These are phyloP conservation scores for Naganishia sp. DNA, from an alignment of 1,284 basidiomycete genomes.

Conservation along the genomic window DNA sequence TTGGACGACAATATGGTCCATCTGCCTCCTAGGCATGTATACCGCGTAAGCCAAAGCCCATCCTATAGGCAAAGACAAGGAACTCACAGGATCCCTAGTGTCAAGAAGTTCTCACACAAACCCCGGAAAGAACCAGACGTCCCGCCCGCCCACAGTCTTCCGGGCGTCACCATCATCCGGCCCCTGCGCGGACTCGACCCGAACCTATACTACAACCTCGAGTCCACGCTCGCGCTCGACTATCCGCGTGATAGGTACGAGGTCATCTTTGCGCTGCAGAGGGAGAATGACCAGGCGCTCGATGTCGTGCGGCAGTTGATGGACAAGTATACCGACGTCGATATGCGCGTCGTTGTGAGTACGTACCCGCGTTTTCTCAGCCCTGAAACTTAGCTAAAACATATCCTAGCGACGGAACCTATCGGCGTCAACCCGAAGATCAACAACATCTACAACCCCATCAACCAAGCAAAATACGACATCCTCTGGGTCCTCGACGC, in stretches of 20 bases:
- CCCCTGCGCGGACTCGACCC: constrained; percentile 89
- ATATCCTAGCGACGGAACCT: constrained; percentile 62
- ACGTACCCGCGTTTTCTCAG: constrained; percentile 42
- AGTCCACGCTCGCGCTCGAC: constrained; percentile 83
- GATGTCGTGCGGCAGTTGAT: constrained; percentile 73
- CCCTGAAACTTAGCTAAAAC: not conserved
- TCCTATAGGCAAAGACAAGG: too few species aligned
- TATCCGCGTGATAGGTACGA: constrained; percentile 75
- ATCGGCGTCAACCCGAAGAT: constrained; percentile 96
- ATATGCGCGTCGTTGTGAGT: constrained; percentile 75
- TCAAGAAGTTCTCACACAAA: constrained; percentile 68
- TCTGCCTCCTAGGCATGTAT: constrained; percentile 74
- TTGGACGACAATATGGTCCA: constrained; percentile 71
- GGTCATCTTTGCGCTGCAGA: constrained; percentile 80
- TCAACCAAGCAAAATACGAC: constrained; percentile 76
- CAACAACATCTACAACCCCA: constrained; percentile 89
- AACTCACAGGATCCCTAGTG: constrained; percentile 56
- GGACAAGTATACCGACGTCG: constrained; percentile 67
- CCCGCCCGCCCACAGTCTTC: constrained; percentile 58
- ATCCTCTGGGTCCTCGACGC: constrained; percentile 97
- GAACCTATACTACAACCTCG: constrained; percentile 89
- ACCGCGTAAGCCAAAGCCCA: constrained; percentile 64
- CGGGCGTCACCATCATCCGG: constrained; percentile 86
- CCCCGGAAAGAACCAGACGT: constrained; percentile 46
- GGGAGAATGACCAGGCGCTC: constrained; percentile 78